Evolutionary conservation across 495 filamentous ascomycete genomes (phyloP).

Genomic region (Corynascus novoguineensis): DNA sequence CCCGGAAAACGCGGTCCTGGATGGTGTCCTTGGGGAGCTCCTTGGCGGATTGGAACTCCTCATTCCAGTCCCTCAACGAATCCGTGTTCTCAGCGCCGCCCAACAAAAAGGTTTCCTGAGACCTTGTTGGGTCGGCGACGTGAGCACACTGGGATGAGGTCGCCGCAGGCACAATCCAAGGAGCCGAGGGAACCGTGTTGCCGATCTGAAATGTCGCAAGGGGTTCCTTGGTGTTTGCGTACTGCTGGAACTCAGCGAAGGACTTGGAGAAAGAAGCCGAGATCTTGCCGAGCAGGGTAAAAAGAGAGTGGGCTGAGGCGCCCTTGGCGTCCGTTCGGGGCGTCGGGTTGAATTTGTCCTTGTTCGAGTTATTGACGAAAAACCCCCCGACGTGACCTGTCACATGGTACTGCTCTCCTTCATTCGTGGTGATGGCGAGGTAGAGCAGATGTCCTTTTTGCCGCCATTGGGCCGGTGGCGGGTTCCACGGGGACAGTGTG

Average conservation of each 20-base stretch:
- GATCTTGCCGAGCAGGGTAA: conserved; percentile 67
- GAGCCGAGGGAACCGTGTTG: conserved; percentile 84
- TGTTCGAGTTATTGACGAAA: conserved; percentile 90
- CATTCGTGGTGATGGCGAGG: conserved; percentile 77
- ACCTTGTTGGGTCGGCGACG: conserved; percentile 74
- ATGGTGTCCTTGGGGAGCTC: conserved; percentile 89
- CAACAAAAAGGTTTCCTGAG: conserved; percentile 88
- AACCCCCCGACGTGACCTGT: conserved; percentile 92
- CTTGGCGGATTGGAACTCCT: conserved; percentile 95
- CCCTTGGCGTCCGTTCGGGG: conserved; percentile 63
- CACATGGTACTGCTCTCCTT: conserved; percentile 89
- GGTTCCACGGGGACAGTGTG: conserved; percentile 90
- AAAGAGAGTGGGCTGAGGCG: conserved; percentile 74
- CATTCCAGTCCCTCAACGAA: conserved; percentile 95
- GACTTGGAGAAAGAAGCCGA: conserved; percentile 75
- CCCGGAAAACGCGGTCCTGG: conserved; percentile 93
- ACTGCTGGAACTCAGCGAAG: conserved; percentile 71
- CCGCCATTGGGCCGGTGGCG: conserved; percentile 81
- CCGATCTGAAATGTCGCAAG: conserved; percentile 90
- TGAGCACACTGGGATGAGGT: conserved; percentile 61
- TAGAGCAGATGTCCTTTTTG: conserved; percentile 94
- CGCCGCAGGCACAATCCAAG: conserved; percentile 77
- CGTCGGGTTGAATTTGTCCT: conserved; percentile 85
- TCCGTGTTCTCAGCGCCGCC: conserved; percentile 88
- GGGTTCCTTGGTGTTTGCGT: conserved; percentile 76